Conservation (phyloP, 345 rosid genomes). For the Brassica nigra region DNA sequence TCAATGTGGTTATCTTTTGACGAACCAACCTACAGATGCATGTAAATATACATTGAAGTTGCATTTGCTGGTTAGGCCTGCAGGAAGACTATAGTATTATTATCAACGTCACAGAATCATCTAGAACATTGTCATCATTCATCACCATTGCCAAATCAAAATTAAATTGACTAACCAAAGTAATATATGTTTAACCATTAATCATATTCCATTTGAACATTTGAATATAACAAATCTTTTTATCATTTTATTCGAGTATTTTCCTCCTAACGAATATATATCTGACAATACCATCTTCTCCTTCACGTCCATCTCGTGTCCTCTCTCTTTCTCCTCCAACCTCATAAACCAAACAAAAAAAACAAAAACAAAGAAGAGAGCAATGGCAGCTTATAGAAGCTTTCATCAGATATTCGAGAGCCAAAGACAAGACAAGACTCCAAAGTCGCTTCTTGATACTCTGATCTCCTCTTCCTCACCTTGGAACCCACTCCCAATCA, state of each 20-base stretch:
- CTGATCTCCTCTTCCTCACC: slow-evolving; percentile 47
- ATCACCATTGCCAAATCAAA: slow-evolving; percentile 3
- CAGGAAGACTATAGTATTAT: neutral
- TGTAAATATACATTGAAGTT: neutral
- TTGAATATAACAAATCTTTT: slow-evolving; percentile 2
- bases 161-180: neutral
- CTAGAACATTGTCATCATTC: slow-evolving; percentile 22
- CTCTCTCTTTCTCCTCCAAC: slow-evolving; percentile 22
- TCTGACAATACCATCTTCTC: slow-evolving; percentile 35
- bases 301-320: slow-evolving; percentile 40
- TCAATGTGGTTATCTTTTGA: neutral
- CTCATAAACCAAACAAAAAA: slow-evolving; percentile 5
- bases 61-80: neutral
- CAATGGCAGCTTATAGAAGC: slow-evolving; percentile 78
- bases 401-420: slow-evolving; percentile 70
- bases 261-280: slow-evolving; percentile 26
- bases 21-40: neutral
- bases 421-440: slow-evolving; percentile 52
- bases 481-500: slow-evolving; percentile 50
- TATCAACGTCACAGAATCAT: slow-evolving; percentile 1
- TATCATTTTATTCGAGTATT: slow-evolving; percentile 9
- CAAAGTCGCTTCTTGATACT: slow-evolving; percentile 53
- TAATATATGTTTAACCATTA: neutral
- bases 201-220: slow-evolving; percentile 10
- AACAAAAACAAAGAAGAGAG: neutral